A percentile compares a stretch with the other conserved stretches of the same genome.
Evolutionary conservation across 768 basidiomycete genomes (phyloP).

Genomic region (Rhodotorula babjevae): DNA sequence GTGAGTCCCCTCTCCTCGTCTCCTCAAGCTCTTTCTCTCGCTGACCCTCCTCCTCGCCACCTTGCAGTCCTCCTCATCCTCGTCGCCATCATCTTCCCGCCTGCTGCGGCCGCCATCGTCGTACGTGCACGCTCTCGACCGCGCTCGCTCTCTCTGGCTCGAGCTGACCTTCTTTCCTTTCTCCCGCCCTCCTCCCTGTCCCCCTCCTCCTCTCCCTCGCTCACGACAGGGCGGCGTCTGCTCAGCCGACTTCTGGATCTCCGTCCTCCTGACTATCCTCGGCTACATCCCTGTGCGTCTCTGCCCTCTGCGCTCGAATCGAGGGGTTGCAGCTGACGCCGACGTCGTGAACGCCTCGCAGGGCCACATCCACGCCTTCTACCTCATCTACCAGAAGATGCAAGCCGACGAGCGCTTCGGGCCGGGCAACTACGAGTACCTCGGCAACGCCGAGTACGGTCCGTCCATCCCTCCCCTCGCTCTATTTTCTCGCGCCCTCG

Average conservation of each 20-base stretch:
- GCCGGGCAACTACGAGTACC: slow-evolving; percentile 57
- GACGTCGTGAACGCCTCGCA: too few species aligned
- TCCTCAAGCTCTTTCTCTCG: neutral
- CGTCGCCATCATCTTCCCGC: slow-evolving; percentile 49
- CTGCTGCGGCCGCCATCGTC: slow-evolving; percentile 62
- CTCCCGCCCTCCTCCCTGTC: neutral
- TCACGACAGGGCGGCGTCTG: slow-evolving; percentile 57
- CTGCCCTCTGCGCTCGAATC: too few species aligned
- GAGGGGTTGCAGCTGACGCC: too few species aligned
- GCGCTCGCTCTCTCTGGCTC: too few species aligned
- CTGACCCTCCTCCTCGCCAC: neutral
- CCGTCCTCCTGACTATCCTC: slow-evolving; percentile 68
- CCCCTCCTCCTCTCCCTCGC: neutral
- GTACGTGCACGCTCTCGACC: neutral
- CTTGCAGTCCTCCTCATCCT: slow-evolving; percentile 20
- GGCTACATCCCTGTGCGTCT: slow-evolving; percentile 54
- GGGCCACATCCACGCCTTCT: slow-evolving; percentile 34
- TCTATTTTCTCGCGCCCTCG: neutral
- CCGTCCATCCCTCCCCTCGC: neutral
- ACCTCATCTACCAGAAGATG: slow-evolving; percentile 78
- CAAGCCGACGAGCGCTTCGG: slow-evolving; percentile 65
- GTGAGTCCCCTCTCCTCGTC: neutral
- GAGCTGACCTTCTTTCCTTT: too few species aligned
- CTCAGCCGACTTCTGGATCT: slow-evolving; percentile 70
- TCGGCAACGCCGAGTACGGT: slow-evolving; percentile 14